Base-by-base conservation (phyloP, 345 rosid genomes). In the Linum tenue region DNA sequence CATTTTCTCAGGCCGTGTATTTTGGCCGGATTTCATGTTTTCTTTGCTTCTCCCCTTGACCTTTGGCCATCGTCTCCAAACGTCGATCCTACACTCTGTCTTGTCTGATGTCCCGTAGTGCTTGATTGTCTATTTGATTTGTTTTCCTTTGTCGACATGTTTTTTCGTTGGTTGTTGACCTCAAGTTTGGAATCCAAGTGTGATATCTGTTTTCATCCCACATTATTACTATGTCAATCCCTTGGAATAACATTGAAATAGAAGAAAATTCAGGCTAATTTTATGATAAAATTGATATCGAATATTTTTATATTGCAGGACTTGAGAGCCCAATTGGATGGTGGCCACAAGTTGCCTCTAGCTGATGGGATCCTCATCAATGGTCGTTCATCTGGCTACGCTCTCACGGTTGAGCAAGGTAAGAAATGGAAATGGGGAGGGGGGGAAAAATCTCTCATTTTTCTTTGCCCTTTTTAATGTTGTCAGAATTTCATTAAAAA, bases 281-380 rank as follows among this genome's bases (percentile, higher is more conserved):
- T 7, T 16, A 11, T 3, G 2, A 7, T 56, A 2, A 9, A 31
- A 56, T 56, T 56, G 1, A n/a, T 56, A 15, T 12, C 5, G 9
- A 3, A 6, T 31, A 6, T 15, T 56, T 31, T 55, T 14, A 15
- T 6, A 56, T 62, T 40, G 17, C 64, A 73, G 73, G 60, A 41
- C 60, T 42, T 73, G 77, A 68, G 60, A 59, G 69, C 63, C 17
- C 35, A 51, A 39, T 39, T 73, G 44, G 77, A 73, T 15, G 3
- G 58, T 9, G 73, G 77, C 7, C 72, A 69, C 58, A 68, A 17
- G 64, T 72, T 73, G 55, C 77, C 77, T 55, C 48, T 22, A 2
- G 69, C 72, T 11, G 48, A 69, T 69, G 77, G 59, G 36, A 73
- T 73, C 39, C 60, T 73, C 17, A 65, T 73, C 59, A 73, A 73